phyloP scores from a whole-genome alignment of 441 rosid species.

The Adansonia grandidieri region DNA sequence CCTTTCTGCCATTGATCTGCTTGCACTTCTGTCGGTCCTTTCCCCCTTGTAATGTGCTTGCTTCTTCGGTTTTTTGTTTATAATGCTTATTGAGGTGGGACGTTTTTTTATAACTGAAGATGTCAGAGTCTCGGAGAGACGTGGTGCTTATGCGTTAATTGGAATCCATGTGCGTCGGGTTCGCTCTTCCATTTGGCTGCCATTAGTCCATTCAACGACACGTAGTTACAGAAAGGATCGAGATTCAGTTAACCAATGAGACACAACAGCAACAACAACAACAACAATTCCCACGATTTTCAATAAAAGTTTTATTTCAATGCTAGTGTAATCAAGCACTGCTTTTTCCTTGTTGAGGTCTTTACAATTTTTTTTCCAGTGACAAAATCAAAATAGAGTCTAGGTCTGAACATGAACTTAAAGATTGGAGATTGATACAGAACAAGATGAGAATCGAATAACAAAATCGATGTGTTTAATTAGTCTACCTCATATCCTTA shows the following conservation, averaged over 20 bases:
- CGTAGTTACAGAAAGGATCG: neutral
- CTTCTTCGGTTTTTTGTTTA: neutral
- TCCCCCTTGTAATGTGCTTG: neutral
- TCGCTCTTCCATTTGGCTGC: neutral
- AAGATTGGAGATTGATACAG: neutral
- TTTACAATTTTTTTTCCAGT: neutral
- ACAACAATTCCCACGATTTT: neutral
- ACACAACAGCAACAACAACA: no score
- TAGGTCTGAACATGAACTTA: neutral
- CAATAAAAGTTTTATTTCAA: neutral
- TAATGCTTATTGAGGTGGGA: neutral
- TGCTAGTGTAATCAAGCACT: neutral
- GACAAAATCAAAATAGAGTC: neutral
- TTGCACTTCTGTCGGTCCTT: neutral
- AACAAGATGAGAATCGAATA: conserved; percentile 7
- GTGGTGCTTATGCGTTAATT: neutral
- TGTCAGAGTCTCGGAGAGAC: neutral
- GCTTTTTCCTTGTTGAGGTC: conserved; percentile 10
- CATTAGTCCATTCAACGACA: neutral
- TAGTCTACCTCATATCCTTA: conserved; percentile 7
- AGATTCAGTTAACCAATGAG: neutral
- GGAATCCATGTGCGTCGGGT: neutral
- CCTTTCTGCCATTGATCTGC: neutral
- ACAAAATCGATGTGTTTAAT: conserved; percentile 3
- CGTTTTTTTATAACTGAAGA: neutral